phyloP scores from a whole-genome alignment of 1,284 basidiomycete genomes.

The Papiliotrema fonsecae region DNA sequence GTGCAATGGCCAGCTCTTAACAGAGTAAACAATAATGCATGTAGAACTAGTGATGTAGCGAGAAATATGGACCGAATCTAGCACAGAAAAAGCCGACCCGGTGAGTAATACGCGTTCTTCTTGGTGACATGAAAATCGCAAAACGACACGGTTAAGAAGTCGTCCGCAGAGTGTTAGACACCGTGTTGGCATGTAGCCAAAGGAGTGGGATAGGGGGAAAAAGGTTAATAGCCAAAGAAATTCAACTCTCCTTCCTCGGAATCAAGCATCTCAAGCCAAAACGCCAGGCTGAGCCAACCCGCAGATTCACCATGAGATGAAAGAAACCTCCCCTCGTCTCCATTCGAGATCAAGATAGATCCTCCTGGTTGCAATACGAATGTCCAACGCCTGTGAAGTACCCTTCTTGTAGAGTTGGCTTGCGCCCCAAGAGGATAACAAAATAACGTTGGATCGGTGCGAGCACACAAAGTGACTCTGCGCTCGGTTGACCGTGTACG shows the following conservation, averaged over 20 bases:
- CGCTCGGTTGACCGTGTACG: slow-evolving; percentile 17
- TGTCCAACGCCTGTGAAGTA: slow-evolving; percentile 47
- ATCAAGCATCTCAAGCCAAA: no score
- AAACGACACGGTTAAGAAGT: slow-evolving; percentile 35
- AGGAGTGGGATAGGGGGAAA: slow-evolving; percentile 2
- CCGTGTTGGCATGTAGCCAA: slow-evolving; percentile 16
- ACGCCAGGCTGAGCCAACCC: no score
- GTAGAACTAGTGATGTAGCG: slow-evolving; percentile 2
- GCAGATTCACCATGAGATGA: no score
- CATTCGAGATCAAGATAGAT: slow-evolving; percentile 1
- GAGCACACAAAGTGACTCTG: slow-evolving; percentile 16
- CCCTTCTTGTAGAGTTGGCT: slow-evolving; percentile 19
- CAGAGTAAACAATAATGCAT: slow-evolving; percentile 20
- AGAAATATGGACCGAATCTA: slow-evolving; percentile 28
- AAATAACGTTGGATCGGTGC: slow-evolving; percentile 26
- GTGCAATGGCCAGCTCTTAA: neutral
- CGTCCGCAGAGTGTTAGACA: slow-evolving; percentile 48
- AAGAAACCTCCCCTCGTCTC: no score
- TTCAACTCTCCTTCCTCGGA: no score
- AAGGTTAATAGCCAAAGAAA: neutral
- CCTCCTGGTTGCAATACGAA: no score
- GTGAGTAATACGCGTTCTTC: slow-evolving; percentile 41
- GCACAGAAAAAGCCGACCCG: slow-evolving; percentile 23
- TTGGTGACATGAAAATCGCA: slow-evolving; percentile 48
- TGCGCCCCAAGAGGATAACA: slow-evolving; percentile 29